Conservation (phyloP, 257 asterid species). For the Galeopsis tetrahit region DNA sequence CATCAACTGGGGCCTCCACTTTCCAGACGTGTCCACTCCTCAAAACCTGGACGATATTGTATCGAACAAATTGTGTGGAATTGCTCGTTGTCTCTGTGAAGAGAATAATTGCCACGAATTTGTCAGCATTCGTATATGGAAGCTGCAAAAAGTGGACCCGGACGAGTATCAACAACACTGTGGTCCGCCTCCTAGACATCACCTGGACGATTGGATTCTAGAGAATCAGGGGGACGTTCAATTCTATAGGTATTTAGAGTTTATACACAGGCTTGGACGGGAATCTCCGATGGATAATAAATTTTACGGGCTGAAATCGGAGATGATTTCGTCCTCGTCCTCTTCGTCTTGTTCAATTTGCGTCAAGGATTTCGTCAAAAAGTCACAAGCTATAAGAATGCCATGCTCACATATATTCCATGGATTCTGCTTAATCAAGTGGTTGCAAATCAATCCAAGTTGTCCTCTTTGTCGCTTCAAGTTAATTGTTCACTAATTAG, state of each 20-base stretch:
- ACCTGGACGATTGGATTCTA: conserved; percentile 24
- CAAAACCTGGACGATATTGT: conserved; percentile 4
- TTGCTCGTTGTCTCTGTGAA: background rate
- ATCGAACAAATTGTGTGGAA: background rate
- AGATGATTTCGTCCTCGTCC: background rate
- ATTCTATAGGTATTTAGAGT: background rate
- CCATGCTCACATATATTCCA: conserved; percentile 30
- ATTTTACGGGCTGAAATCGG: conserved; percentile 16
- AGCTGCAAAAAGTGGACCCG: background rate
- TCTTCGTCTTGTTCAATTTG: conserved; percentile 25
- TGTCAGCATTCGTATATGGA: background rate
- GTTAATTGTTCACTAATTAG: background rate
- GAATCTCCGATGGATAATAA: background rate
- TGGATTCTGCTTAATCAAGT: conserved; percentile 26
- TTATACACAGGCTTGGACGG: background rate
- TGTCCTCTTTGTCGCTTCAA: conserved; percentile 27
- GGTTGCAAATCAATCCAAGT: background rate
- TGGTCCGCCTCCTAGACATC: background rate
- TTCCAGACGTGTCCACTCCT: background rate
- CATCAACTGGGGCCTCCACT: conserved; percentile 15
- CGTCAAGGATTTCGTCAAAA: background rate
- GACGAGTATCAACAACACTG: background rate
- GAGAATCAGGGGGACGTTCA: conserved; percentile 12
- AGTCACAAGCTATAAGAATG: conserved; percentile 8
- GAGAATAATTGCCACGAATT: background rate